phyloP scores from a whole-genome alignment of 345 rosid species.

The Populus tremula region DNA sequence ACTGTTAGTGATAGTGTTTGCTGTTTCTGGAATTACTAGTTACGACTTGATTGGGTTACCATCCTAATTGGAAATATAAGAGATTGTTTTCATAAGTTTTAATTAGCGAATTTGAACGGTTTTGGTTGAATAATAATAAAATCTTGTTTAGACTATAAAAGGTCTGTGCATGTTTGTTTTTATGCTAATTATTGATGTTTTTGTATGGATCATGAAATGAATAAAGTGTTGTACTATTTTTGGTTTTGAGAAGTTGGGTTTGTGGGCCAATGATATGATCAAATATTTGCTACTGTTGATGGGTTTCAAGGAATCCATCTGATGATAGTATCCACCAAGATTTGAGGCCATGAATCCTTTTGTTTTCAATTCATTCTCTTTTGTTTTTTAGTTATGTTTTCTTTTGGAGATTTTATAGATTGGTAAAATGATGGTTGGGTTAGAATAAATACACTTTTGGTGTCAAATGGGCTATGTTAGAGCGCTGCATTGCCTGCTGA shows the following conservation, averaged over 20 bases:
- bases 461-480: not conserved
- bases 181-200: not conserved
- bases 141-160: not conserved
- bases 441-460: not conserved
- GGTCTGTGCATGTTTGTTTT: not conserved
- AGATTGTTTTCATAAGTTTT: not conserved
- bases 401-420: not conserved
- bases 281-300: conserved; percentile 23
- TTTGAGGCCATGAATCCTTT: conserved; percentile 15
- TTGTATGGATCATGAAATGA: not conserved
- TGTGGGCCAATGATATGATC: conserved; percentile 17
- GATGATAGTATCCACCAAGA: conserved; percentile 15
- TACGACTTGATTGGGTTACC: not conserved
- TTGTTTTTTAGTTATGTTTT: not conserved
- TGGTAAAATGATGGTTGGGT: not conserved
- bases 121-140: not conserved
- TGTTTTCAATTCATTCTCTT: not conserved
- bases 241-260: not conserved
- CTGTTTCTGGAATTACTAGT: not conserved
- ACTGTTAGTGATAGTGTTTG: not conserved
- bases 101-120: not conserved
- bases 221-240: not conserved
- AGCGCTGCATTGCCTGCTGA: not conserved
- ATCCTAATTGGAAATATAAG: not conserved
- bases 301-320: conserved; percentile 12